phyloP scores from a whole-genome alignment of 805 yeast species.

The Suhomyces emberorum region DNA sequence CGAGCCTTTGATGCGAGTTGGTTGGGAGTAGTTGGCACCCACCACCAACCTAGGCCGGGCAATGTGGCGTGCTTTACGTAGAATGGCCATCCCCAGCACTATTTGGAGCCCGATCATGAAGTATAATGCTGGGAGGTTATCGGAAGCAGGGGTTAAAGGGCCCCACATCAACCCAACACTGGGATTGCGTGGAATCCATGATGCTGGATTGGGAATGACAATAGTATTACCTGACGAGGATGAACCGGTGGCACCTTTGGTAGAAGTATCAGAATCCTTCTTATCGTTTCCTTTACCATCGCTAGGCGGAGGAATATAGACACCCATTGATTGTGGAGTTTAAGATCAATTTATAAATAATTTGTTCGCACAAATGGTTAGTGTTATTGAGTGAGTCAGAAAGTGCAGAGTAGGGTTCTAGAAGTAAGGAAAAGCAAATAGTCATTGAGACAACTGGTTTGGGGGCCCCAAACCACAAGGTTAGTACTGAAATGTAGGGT shows the following conservation, averaged over 20 bases:
- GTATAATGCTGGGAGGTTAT: constrained; percentile 53
- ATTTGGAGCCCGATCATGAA: constrained; percentile 53
- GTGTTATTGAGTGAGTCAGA: too few relatives aligned
- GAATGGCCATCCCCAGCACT: constrained; percentile 39
- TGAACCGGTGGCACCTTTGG: constrained; percentile 4
- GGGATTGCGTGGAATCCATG: constrained; percentile 12
- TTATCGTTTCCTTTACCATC: constrained; percentile 9
- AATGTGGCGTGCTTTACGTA: constrained; percentile 18
- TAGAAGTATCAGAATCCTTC: constrained; percentile 3
- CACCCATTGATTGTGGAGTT: too few relatives aligned
- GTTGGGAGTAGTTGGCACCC: neutral
- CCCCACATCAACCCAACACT: constrained; percentile 46
- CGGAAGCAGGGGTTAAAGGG: constrained; percentile 71
- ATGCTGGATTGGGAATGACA: constrained; percentile 17
- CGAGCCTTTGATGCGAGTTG: constrained; percentile 6
- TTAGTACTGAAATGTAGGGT: too few relatives aligned
- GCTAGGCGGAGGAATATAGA: constrained; percentile 34
- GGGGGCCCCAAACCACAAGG: too few relatives aligned
- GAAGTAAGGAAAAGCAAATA: too few relatives aligned
- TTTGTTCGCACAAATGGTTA: too few relatives aligned
- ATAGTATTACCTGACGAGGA: constrained; percentile 8
- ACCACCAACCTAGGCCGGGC: constrained; percentile 4
- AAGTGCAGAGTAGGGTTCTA: too few relatives aligned
- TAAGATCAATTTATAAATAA: too few relatives aligned
- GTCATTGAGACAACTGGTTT: too few relatives aligned